Evolutionary conservation across 2,329 filamentous ascomycete genomes (phyloP), one percentile per base, ranked within the genome.

Genomic region (Fusarium sp.): DNA sequence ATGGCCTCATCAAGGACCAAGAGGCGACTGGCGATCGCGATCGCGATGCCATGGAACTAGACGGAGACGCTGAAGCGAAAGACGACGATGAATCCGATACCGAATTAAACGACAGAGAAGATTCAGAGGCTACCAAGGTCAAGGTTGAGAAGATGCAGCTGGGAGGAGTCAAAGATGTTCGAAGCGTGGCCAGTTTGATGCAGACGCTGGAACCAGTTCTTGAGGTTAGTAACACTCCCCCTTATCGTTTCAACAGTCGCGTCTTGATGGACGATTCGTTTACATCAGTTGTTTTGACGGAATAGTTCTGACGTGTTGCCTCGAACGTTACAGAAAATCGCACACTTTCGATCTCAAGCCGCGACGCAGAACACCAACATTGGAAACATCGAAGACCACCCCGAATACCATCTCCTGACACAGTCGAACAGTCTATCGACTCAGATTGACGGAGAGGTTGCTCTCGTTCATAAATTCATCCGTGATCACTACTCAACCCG

Each of bases 381-480:
- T 64, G 93, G 94, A 72, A 94, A 92, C 57, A 90, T 97, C 74
- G 94, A 97, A 80, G 93, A 97, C 76, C 94, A 97, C 74, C 93
- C 93, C 52, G 94, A 97, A 78, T 97, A 97, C 80, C 89, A 93
- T 78, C 88, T 97, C 36, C 82, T 97, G 60, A 97, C 93, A 34
- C 90, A 96, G 77, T 94, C 94, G 16, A 97, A 97, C 77, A 92
- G 91, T 26, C 86, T 97, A 9, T 97, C 96, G 1, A 97, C 95
- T 8, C 91, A 92, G 67, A 97, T 98, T 71, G 94, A 97, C 72
- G 93, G 92, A 76, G 95, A 98, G 79, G 92, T 98, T 45, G 92
- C 92, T 34, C 87, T 96, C 9, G 92, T 98, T 23, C 96, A 99
- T 84, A 99, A 99, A 81, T 97, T 93, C 79, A 93, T 97, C 62